Evolutionary conservation across 164 flowering plant species (phyloP).

Genomic region (Litsea cubeba): DNA sequence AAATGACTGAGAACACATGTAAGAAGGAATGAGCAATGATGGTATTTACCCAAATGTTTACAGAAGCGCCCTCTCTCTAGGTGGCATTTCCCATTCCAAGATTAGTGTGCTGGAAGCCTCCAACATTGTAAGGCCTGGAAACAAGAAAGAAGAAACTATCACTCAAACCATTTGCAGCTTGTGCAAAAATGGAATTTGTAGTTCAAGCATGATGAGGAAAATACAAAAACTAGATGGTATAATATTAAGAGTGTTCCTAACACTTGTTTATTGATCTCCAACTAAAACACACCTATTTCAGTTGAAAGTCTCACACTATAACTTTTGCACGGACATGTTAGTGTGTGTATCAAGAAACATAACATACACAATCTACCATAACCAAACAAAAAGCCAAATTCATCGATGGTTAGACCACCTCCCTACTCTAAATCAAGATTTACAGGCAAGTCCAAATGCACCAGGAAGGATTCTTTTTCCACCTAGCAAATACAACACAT

Average conservation of each 20-base stretch:
- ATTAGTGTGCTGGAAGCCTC: conserved; percentile 16
- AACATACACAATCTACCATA: too few species aligned
- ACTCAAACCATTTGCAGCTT: background rate
- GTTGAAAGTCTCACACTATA: too few species aligned
- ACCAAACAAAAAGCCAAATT: too few species aligned
- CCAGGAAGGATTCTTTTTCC: too few species aligned
- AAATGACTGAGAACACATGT: background rate
- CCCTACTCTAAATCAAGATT: too few species aligned
- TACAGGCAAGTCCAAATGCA: too few species aligned
- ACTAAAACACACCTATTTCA: too few species aligned
- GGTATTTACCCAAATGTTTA: background rate
- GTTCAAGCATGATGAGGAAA: background rate
- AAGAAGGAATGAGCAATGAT: background rate
- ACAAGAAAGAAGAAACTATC: conserved; percentile 6
- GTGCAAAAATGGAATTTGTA: background rate
- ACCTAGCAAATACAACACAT: too few species aligned
- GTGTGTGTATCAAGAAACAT: too few species aligned
- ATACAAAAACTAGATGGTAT: background rate
- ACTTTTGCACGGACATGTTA: too few species aligned
- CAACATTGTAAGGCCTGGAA: conserved; percentile 50
- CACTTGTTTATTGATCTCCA: background rate
- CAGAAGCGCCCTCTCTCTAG: conserved; percentile 1
- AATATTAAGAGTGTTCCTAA: too few species aligned
- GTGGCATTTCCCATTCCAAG: conserved; percentile 23
- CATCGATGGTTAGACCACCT: too few species aligned